Percentiles rank a stretch among this genome's conserved stretches.
Conservation (phyloP, 371 early-diverging fungal species). For the Homolaphlyctis polyrhiza region DNA sequence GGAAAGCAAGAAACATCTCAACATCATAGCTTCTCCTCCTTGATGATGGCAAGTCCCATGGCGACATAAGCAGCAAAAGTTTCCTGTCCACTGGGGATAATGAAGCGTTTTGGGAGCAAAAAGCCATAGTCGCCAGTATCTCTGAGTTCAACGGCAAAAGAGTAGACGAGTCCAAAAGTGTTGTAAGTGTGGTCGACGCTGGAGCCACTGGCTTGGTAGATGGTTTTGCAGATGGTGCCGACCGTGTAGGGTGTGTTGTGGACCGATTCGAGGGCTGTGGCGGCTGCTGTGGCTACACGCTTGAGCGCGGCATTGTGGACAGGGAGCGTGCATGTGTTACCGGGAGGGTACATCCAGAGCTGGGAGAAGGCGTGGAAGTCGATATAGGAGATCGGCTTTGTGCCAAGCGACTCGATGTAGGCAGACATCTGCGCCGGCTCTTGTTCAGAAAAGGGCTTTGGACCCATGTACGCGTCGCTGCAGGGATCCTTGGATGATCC, state of each 20-base stretch:
- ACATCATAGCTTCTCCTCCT: too few relatives aligned
- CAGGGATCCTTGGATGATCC: constrained; percentile 10
- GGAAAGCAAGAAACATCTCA: too few relatives aligned
- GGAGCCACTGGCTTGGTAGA: background rate
- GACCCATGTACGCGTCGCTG: constrained; percentile 15
- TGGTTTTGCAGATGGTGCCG: background rate
- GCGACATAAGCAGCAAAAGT: background rate
- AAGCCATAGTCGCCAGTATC: constrained; percentile 5
- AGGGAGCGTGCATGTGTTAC: too few relatives aligned
- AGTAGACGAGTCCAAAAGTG: background rate
- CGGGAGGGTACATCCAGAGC: constrained; percentile 17
- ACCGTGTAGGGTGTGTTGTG: background rate
- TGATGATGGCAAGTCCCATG: too few relatives aligned
- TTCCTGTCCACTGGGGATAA: constrained; percentile 7
- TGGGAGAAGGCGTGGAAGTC: constrained; percentile 40
- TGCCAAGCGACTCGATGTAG: constrained; percentile 24
- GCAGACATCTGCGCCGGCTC: constrained; percentile 26
- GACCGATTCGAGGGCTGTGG: background rate
- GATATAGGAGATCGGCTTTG: constrained; percentile 27
- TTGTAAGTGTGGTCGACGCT: background rate
- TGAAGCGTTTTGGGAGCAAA: constrained; percentile 1
- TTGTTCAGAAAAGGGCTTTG: constrained; percentile 4
- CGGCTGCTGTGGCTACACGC: background rate
- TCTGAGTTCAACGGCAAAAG: background rate
- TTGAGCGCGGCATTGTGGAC: background rate